Evolutionary conservation across 2,329 filamentous ascomycete species (phyloP).

Genomic region (Nemania serpens): DNA sequence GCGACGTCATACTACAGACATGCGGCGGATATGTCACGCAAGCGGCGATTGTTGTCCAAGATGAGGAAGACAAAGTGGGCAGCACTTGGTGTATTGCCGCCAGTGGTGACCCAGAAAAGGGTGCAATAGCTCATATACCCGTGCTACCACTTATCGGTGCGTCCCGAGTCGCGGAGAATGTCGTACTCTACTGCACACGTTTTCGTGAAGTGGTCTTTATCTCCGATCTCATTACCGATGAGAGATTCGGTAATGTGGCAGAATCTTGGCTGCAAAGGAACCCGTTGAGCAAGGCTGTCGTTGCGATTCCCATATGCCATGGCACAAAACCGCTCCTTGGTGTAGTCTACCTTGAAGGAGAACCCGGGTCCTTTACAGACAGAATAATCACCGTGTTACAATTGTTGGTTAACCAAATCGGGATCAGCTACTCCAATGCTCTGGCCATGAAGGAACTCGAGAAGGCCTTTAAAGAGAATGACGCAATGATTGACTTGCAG

Average conservation of each 20-base stretch:
- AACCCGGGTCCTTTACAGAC: conserved; percentile 77
- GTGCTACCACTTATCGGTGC: conserved; percentile 68
- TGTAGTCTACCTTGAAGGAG: conserved; percentile 75
- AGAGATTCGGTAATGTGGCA: conserved; percentile 76
- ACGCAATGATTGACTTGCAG: conserved; percentile 77
- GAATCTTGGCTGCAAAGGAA: conserved; percentile 71
- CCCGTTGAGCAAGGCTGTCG: conserved; percentile 73
- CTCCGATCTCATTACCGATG: conserved; percentile 73
- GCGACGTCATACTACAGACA: conserved; percentile 78
- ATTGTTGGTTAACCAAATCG: conserved; percentile 78
- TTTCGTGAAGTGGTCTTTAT: conserved; percentile 78
- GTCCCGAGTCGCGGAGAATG: conserved; percentile 73
- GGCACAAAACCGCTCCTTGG: conserved; percentile 72
- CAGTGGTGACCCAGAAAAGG: conserved; percentile 71
- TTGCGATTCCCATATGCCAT: conserved; percentile 79
- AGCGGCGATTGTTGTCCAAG: conserved; percentile 75
- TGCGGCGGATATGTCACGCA: conserved; percentile 72
- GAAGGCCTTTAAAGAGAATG: conserved; percentile 77
- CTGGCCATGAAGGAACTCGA: conserved; percentile 72
- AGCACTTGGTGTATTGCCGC: conserved; percentile 74
- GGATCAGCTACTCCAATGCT: conserved; percentile 72
- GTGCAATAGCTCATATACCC: conserved; percentile 68
- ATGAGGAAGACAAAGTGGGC: conserved; percentile 58
- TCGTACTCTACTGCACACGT: conserved; percentile 76
- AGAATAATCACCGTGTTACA: conserved; percentile 69